Base-by-base conservation (phyloP, 2,329 filamentous ascomycete genomes). In the Cucurbitaria berberidis region DNA sequence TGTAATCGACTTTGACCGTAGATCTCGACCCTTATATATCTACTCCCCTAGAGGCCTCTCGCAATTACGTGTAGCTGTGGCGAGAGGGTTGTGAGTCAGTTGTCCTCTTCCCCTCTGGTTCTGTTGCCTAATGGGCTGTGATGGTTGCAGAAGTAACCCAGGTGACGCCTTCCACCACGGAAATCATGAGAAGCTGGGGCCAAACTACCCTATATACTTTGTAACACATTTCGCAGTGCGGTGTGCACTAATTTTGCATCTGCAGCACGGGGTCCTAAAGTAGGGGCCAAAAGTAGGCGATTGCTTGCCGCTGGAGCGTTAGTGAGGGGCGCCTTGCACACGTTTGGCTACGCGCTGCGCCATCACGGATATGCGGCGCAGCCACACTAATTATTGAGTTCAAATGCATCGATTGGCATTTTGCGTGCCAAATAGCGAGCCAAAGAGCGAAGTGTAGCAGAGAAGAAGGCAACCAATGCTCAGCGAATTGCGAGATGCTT, bases 351-450 rank as follows among this genome's bases (percentile, higher is more conserved):
- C 41, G 51, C 45, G 44, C 55, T 60, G 57, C 59, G 59, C 61
- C 61, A 60, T 51, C 22, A 47, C 57, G 57, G 61, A 38, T 53
- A 48, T 63, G 59, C 60, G 60, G 60, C 56, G 60, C 54, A 63
- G 59, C 24, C 45, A 34, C 16, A 41, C 16, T 32, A 29, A 41
- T n/a, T 5, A 15, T 44, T 26, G 45, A 44, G 32, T 11, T 47
- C 44, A 38, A 48, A 19, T 24, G 18, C 35, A 16, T 5, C 35
- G 11, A 38, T 22, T 15, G 35, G 8, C 15, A 16, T 41, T 41
- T 10, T 26, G 19, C 6, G 16, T n/a, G 18, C 7, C 15, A 27
- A 34, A 21, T 19, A 30, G 40, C 11, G 22, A 5, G 11, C 18
- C 11, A 42, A 19, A 24, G 21, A 41, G 13, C 38, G 35, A 46